Conservation (phyloP, 306 rosid species). For the Quercus parvula region DNA sequence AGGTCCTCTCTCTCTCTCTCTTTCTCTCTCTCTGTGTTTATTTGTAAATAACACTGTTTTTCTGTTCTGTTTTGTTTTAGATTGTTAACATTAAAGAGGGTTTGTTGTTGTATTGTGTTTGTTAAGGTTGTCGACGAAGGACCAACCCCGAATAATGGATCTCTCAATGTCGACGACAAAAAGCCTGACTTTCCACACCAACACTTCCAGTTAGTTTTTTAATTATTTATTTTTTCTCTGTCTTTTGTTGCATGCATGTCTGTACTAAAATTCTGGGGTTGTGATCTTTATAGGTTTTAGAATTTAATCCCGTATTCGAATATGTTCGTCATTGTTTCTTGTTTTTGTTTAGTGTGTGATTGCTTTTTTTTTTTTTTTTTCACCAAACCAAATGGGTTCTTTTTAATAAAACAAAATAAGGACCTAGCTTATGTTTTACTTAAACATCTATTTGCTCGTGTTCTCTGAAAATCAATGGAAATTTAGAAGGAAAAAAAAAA, state of each 20-base stretch:
- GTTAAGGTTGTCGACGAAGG: slow-evolving; percentile 32
- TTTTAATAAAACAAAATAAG: neutral
- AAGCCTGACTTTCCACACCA: slow-evolving; percentile 34
- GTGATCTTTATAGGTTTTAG: neutral
- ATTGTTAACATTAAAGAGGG: neutral
- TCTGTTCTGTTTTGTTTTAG: slow-evolving; percentile 11
- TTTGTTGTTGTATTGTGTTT: neutral
- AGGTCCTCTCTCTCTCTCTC: slow-evolving; percentile 36
- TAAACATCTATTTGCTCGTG: neutral
- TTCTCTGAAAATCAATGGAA: neutral
- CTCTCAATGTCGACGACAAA: slow-evolving; percentile 33
- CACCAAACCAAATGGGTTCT: neutral
- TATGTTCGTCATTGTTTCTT: neutral
- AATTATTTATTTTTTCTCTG: neutral
- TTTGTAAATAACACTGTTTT: neutral
- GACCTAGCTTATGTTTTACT: neutral
- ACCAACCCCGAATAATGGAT: slow-evolving; percentile 35
- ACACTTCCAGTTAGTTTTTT: slow-evolving; percentile 42
- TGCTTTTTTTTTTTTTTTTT: neutral
- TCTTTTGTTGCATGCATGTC: neutral
- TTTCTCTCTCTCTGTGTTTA: slow-evolving; percentile 14
- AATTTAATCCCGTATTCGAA: neutral
- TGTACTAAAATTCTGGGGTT: neutral
- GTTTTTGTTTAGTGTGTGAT: neutral
- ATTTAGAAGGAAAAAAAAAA: too few relatives aligned